Evolutionary conservation across 352 stramenopile genomes (phyloP).

Genomic region (Phytophthora crassamura): DNA sequence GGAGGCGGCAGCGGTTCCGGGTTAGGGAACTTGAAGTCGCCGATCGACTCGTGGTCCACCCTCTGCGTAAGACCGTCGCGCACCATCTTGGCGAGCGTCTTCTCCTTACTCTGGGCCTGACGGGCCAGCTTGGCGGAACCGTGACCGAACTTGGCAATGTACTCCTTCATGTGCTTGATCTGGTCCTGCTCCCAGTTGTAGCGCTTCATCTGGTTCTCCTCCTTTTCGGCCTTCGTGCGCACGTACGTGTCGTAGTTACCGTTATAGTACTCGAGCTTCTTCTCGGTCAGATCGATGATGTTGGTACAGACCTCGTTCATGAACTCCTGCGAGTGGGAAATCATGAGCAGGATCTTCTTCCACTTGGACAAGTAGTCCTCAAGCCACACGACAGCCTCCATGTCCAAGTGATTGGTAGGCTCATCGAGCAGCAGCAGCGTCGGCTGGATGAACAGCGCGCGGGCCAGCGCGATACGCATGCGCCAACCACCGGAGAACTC

Average conservation of each 20-base stretch:
- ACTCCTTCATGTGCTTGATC: slow-evolving; percentile 99
- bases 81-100: slow-evolving; percentile 99
- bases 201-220: slow-evolving; percentile 99
- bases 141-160: slow-evolving; percentile 99
- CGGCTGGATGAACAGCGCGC: slow-evolving; percentile 97
- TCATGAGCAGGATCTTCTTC: slow-evolving; percentile 98
- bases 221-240: slow-evolving; percentile 95
- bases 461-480: slow-evolving; percentile 96
- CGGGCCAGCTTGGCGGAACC: slow-evolving; percentile 97
- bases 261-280: slow-evolving; percentile 97
- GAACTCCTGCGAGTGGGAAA: slow-evolving; percentile 99
- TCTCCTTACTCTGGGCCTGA: slow-evolving; percentile 98
- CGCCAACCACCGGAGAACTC: slow-evolving; percentile 97
- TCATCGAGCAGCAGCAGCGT: slow-evolving; percentile 95
- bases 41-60: slow-evolving; percentile 85
- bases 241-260: slow-evolving; percentile 99
- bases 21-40: slow-evolving; percentile 98
- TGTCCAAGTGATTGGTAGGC: slow-evolving; percentile 96
- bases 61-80: slow-evolving; percentile 95
- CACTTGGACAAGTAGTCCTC: slow-evolving; percentile 98
- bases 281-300: slow-evolving; percentile 96
- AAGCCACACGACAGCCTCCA: slow-evolving; percentile 98
- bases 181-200: slow-evolving; percentile 98
- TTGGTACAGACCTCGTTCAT: slow-evolving; percentile 99
- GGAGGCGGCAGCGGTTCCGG: slow-evolving; percentile 94